Conservation (phyloP, 495 filamentous ascomycete species). For the Glarea lozoyensis region DNA sequence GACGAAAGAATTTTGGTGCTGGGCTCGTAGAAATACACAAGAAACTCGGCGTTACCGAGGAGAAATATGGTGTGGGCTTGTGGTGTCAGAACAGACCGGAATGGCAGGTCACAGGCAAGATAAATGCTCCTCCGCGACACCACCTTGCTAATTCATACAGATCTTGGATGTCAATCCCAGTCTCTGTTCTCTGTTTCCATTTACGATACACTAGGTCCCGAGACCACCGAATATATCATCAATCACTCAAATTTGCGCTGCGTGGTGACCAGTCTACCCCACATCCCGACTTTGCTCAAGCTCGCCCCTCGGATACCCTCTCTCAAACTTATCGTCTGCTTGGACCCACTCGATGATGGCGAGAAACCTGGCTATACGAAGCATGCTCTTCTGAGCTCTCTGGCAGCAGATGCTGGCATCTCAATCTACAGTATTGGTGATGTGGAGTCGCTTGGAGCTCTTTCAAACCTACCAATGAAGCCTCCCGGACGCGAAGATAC, state of each 20-base stretch:
- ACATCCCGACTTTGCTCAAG: conserved; percentile 80
- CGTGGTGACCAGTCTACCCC: conserved; percentile 72
- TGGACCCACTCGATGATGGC: conserved; percentile 79
- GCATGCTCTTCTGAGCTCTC: conserved; percentile 58
- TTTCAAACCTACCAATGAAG: conserved; percentile 54
- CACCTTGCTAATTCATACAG: conserved; percentile 30
- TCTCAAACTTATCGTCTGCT: conserved; percentile 80
- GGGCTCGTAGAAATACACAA: conserved; percentile 79
- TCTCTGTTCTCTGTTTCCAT: conserved; percentile 85
- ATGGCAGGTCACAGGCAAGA: conserved; percentile 86
- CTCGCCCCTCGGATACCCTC: conserved; percentile 67
- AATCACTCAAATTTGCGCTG: conserved; percentile 73
- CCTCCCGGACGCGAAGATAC: conserved; percentile 67
- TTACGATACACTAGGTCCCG: conserved; percentile 89
- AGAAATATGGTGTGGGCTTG: conserved; percentile 77
- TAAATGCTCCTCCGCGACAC: neutral
- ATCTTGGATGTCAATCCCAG: conserved; percentile 86
- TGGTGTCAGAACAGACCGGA: conserved; percentile 97
- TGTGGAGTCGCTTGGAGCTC: conserved; percentile 65
- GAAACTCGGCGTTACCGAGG: conserved; percentile 50
- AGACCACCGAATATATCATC: conserved; percentile 89
- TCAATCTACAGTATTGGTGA: conserved; percentile 68
- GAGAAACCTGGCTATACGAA: conserved; percentile 76
- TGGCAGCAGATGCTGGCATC: conserved; percentile 65
- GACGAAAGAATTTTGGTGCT: conserved; percentile 77